These are phyloP conservation scores for Vitis hybrid DNA, from an alignment of 177 flowering plant genomes.

Conservation along the genomic window DNA sequence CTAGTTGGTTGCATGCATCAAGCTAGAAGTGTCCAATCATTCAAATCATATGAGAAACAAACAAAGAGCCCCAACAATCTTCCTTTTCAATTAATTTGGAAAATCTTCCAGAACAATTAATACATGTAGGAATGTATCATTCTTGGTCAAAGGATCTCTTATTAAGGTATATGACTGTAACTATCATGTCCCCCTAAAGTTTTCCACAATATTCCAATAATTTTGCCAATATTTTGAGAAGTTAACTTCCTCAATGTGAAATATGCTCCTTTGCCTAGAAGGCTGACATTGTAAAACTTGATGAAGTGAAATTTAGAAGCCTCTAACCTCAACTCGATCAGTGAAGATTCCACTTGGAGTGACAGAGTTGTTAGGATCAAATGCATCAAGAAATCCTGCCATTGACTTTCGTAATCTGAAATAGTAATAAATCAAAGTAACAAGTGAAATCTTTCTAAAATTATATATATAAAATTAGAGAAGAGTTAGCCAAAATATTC, in stretches of 20 bases:
- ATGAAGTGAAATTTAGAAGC: not conserved
- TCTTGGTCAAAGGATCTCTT: not conserved
- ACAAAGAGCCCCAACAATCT: no score
- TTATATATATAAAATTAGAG: not conserved
- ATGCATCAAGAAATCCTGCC: conserved; percentile 79
- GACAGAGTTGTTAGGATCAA: conserved; percentile 57
- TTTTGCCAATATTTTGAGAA: no score
- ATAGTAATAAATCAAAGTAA: not conserved
- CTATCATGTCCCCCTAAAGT: no score
- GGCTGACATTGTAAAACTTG: not conserved
- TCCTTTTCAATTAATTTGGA: not conserved
- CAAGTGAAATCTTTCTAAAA: not conserved
- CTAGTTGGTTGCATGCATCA: no score
- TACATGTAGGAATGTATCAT: not conserved
- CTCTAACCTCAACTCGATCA: conserved; percentile 66
- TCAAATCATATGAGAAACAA: no score
- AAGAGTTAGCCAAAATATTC: no score
- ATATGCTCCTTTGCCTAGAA: no score
- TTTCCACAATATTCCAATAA: no score
- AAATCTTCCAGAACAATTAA: not conserved
- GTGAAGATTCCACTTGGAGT: conserved; percentile 83
- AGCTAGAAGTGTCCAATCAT: no score
- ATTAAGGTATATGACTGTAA: no score
- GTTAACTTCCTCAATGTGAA: no score
- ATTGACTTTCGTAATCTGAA: conserved; percentile 83